These are phyloP conservation scores for Globisporangium orthogonon DNA, from an alignment of 352 stramenopile species.

Conservation along the genomic window DNA sequence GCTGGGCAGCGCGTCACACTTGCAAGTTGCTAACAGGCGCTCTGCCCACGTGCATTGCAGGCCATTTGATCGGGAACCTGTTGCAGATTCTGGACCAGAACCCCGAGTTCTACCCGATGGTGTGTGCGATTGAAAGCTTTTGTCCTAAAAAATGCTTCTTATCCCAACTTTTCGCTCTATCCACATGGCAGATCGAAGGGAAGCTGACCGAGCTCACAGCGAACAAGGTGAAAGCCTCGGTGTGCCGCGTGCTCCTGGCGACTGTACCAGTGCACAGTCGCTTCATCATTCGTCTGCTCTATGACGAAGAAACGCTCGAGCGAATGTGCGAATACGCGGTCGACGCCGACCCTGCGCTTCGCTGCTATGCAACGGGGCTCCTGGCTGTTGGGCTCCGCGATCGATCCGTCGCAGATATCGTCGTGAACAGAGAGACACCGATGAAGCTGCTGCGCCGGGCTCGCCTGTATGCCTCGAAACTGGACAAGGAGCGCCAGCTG, in stretches of 20 bases:
- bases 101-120: conserved; percentile 79
- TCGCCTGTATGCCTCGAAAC: conserved; percentile 68
- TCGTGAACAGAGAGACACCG: conserved; percentile 77
- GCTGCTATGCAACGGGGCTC: conserved; percentile 73
- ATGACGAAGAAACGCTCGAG: conserved; percentile 77
- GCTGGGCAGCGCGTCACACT: neutral
- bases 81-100: conserved; percentile 76
- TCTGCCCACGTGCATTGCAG: conserved; percentile 13
- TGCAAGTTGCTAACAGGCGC: neutral
- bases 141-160: no score
- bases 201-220: conserved; percentile 58
- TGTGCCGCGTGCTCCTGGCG: conserved; percentile 66
- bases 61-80: conserved; percentile 73
- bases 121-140: conserved; percentile 6
- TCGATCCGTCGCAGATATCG: conserved; percentile 68
- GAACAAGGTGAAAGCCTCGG: conserved; percentile 56
- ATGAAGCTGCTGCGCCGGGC: conserved; percentile 69
- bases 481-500: conserved; percentile 58
- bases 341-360: conserved; percentile 43
- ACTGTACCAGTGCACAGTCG: conserved; percentile 68
- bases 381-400: conserved; percentile 73
- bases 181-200: conserved; percentile 35
- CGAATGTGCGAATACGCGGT: conserved; percentile 62
- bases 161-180: no score
- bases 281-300: conserved; percentile 65